Evolutionary conservation across 2,329 filamentous ascomycete genomes (phyloP).

Genomic region (Phialophora verrucosa): DNA sequence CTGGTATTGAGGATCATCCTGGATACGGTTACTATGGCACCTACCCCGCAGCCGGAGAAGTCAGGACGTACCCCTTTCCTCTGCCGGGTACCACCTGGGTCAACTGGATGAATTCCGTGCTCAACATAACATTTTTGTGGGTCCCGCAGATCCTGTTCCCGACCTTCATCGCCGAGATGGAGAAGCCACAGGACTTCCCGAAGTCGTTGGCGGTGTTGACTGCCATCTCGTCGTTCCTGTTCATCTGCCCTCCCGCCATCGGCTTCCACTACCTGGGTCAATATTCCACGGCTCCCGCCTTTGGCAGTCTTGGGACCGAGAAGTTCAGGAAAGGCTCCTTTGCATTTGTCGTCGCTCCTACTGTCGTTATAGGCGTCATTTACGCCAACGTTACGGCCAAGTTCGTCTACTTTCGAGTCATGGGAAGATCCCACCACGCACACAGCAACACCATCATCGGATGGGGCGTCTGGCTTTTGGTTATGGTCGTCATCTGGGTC

Average conservation of each 20-base stretch:
- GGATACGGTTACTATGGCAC: conserved; percentile 54
- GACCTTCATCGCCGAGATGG: conserved; percentile 59
- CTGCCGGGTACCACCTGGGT: conserved; percentile 55
- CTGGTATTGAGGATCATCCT: conserved; percentile 54
- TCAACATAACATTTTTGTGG: conserved; percentile 49
- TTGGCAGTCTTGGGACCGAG: conserved; percentile 53
- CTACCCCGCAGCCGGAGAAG: conserved; percentile 52
- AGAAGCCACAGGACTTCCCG: conserved; percentile 57
- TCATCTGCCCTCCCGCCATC: conserved; percentile 57
- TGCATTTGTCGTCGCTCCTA: conserved; percentile 59
- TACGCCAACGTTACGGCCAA: conserved; percentile 58
- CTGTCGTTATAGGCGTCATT: conserved; percentile 57
- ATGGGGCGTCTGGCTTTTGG: conserved; percentile 52
- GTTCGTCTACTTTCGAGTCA: conserved; percentile 53
- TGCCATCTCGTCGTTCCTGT: conserved; percentile 54
- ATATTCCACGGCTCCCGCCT: conserved; percentile 58
- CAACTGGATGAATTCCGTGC: conserved; percentile 53
- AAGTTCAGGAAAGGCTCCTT: conserved; percentile 58
- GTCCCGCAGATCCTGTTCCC: conserved; percentile 60
- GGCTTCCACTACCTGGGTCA: conserved; percentile 58
- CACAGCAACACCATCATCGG: conserved; percentile 56
- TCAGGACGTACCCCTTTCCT: conserved; percentile 57
- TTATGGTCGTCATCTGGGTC: conserved; percentile 30
- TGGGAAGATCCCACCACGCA: conserved; percentile 53
- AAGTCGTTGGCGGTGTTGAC: conserved; percentile 57